These are phyloP conservation scores for Neonectria ditissima DNA, from an alignment of 2,329 filamentous ascomycete species.

Conservation along the genomic window DNA sequence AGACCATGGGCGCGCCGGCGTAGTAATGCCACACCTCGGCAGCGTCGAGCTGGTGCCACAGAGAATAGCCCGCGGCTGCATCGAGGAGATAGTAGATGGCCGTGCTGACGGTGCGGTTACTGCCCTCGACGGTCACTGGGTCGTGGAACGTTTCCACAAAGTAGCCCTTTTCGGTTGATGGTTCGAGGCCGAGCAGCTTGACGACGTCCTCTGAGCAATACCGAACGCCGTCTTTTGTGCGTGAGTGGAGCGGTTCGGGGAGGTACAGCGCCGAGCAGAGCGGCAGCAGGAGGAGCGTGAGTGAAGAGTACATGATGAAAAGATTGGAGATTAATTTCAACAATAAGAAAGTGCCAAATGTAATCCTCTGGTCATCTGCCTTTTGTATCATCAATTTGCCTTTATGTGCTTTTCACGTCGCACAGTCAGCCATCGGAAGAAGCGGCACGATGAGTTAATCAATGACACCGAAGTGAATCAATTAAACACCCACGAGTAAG, in stretches of 20 bases:
- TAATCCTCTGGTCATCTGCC: background rate
- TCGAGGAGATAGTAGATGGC: slow-evolving; percentile 66
- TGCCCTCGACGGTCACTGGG: slow-evolving; percentile 36
- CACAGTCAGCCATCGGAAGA: background rate
- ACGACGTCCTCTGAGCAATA: slow-evolving; percentile 57
- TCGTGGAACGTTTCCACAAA: slow-evolving; percentile 62
- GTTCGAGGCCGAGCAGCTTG: slow-evolving; percentile 53
- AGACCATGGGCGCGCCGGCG: slow-evolving; percentile 61
- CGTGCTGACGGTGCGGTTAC: slow-evolving; percentile 58
- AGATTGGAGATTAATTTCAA: background rate
- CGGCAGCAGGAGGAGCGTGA: slow-evolving; percentile 1
- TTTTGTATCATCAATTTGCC: background rate
- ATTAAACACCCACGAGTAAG: background rate
- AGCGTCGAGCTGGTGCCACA: slow-evolving; percentile 63
- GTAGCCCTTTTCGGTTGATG: slow-evolving; percentile 63
- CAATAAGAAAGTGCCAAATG: background rate
- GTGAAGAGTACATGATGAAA: background rate
- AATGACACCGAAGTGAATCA: background rate
- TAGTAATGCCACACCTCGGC: slow-evolving; percentile 67
- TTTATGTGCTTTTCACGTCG: background rate
- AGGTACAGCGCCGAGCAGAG: slow-evolving; percentile 16
- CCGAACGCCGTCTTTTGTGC: background rate
- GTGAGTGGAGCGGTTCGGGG: slow-evolving; percentile 10
- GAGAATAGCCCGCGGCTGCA: slow-evolving; percentile 54
- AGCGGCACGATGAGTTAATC: background rate